Percentiles rank a stretch among this genome's conserved stretches.
phyloP scores from a whole-genome alignment of 2,329 filamentous ascomycete genomes.

The Corynespora cassiicola region DNA sequence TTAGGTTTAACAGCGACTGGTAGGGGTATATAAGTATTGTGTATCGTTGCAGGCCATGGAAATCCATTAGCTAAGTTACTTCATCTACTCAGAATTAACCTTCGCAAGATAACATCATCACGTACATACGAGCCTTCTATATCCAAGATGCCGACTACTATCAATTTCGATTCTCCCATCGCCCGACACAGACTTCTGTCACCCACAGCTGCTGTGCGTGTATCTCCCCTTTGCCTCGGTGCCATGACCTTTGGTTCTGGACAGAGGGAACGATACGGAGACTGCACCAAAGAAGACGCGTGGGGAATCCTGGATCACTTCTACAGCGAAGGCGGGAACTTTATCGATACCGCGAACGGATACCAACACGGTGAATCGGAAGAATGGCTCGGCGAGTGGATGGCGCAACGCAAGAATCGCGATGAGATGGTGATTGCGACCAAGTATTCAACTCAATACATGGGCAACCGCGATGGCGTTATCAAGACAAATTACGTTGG shows the following conservation, averaged over 20 bases:
- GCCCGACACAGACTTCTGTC: slow-evolving; percentile 61
- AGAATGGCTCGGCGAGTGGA: slow-evolving; percentile 59
- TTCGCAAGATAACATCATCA: no score
- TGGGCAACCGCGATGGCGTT: no score
- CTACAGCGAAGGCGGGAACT: slow-evolving; percentile 57
- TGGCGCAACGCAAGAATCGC: slow-evolving; percentile 51
- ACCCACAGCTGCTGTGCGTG: slow-evolving; percentile 58
- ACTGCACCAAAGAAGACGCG: slow-evolving; percentile 52
- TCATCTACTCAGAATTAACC: no score
- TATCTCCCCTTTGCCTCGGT: slow-evolving; percentile 61
- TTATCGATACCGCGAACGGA: slow-evolving; percentile 59
- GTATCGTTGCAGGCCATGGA: no score
- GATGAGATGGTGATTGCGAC: slow-evolving; percentile 63
- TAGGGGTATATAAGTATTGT: no score
- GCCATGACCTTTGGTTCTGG: slow-evolving; percentile 62
- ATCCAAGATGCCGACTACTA: no score
- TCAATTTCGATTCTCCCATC: no score
- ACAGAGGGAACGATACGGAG: slow-evolving; percentile 51
- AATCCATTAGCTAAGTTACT: no score
- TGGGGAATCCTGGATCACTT: slow-evolving; percentile 58
- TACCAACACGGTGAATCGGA: slow-evolving; percentile 59
- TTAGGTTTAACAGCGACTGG: no score
- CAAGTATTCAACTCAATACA: slow-evolving; percentile 55
- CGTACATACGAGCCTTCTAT: no score
- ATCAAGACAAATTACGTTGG: slow-evolving; percentile 58